Percentiles rank a stretch among this genome's conserved stretches.
Evolutionary conservation across 2,329 filamentous ascomycete species (phyloP).

Genomic region (Apiospora arundinis): DNA sequence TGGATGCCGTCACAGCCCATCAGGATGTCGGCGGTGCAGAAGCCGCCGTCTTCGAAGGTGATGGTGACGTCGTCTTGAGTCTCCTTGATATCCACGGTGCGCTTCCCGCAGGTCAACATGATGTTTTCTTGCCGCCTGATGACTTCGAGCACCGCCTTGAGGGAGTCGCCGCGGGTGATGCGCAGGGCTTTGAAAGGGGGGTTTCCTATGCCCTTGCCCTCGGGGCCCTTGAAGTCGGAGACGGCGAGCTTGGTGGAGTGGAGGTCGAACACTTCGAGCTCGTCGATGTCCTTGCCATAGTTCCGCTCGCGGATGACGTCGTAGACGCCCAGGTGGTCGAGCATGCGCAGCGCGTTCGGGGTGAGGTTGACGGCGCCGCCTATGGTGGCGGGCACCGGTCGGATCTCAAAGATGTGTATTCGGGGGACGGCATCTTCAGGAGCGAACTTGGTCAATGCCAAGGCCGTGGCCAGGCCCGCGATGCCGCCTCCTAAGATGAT

Average conservation of each 20-base stretch:
- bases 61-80: conserved; percentile 21
- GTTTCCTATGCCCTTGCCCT: conserved; percentile 23
- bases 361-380: conserved; percentile 25
- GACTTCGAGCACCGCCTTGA: conserved; percentile 26
- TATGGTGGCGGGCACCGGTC: conserved; percentile 24
- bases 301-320: conserved; percentile 19
- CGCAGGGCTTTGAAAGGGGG: conserved; percentile 25
- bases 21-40: conserved; percentile 20
- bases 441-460: conserved; percentile 25
- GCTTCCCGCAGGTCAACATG: conserved; percentile 22
- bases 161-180: conserved; percentile 23
- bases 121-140: conserved; percentile 17
- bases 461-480: conserved; percentile 24
- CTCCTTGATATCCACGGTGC: conserved; percentile 21
- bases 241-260: conserved; percentile 25
- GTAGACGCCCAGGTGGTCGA: conserved; percentile 21
- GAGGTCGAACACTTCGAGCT: conserved; percentile 23
- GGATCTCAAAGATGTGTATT: conserved; percentile 24
- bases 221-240: conserved; percentile 21
- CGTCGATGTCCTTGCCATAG: conserved; percentile 25
- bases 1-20: conserved; percentile 26
- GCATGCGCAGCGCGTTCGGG: conserved; percentile 24
- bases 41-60: conserved; percentile 13
- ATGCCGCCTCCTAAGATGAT: conserved; percentile 26
- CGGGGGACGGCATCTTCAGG: conserved; percentile 19